phyloP scores from a whole-genome alignment of 2,329 filamentous ascomycete genomes.

The Thermothelomyces thermophilus region DNA sequence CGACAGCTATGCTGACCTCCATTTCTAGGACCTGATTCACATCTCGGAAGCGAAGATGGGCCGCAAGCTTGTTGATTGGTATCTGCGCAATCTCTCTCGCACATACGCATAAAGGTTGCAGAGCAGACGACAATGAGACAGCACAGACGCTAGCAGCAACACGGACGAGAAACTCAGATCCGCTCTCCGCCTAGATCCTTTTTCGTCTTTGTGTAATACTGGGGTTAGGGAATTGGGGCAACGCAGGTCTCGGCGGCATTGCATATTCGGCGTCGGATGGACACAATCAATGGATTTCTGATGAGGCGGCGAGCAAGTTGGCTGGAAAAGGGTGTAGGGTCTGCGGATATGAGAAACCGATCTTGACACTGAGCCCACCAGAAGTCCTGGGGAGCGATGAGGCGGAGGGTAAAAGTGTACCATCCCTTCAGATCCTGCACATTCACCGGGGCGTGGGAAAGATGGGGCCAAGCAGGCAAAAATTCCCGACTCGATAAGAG shows the following conservation, averaged over 20 bases:
- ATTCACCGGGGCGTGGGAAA: not conserved
- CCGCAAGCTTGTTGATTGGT: conserved; percentile 96
- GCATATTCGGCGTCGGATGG: conserved; percentile 22
- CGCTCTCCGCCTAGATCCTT: conserved; percentile 1
- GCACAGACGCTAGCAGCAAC: not conserved
- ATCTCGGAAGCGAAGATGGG: conserved; percentile 98
- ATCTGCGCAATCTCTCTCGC: conserved; percentile 90
- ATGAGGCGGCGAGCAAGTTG: not conserved
- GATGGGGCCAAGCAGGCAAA: not conserved
- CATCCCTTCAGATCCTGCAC: not conserved
- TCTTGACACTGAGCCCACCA: not conserved
- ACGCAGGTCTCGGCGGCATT: conserved; percentile 18
- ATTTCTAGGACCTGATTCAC: conserved; percentile 78
- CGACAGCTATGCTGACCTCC: too few species aligned
- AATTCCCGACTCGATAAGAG: not conserved
- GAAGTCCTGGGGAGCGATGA: not conserved
- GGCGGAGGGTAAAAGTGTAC: not conserved
- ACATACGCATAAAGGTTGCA: conserved; percentile 62
- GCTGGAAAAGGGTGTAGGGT: conserved; percentile 2
- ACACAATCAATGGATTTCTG: conserved; percentile 5
- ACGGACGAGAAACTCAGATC: not conserved
- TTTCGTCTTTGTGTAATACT: conserved; percentile 20
- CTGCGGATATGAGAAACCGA: not conserved
- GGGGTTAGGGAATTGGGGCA: conserved; percentile 12
- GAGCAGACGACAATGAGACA: not conserved